phyloP scores from a whole-genome alignment of 495 filamentous ascomycete species.

The Aspergillus biplanus region DNA sequence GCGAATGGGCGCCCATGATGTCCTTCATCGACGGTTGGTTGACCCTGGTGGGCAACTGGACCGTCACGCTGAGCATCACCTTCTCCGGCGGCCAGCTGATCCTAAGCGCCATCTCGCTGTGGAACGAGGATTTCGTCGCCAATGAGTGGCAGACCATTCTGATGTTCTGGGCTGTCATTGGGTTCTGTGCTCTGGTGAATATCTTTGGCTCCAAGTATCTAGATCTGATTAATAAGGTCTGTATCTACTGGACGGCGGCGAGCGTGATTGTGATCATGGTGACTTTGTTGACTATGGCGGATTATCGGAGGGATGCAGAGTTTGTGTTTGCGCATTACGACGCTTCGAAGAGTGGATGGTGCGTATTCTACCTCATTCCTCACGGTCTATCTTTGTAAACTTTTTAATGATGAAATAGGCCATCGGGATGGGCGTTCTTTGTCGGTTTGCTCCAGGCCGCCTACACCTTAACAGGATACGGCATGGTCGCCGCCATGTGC shows the following conservation, averaged over 20 bases:
- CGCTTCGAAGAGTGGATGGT: conserved; percentile 59
- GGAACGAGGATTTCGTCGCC: conserved; percentile 63
- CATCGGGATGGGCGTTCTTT: conserved; percentile 65
- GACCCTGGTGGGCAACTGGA: conserved; percentile 73
- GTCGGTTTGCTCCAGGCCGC: conserved; percentile 64
- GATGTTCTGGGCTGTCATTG: conserved; percentile 67
- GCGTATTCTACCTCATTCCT: conserved; percentile 13
- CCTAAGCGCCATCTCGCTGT: conserved; percentile 62
- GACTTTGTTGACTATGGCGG: conserved; percentile 60
- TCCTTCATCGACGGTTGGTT: conserved; percentile 78
- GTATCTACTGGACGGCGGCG: conserved; percentile 66
- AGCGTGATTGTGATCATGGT: conserved; percentile 65
- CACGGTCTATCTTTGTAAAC: background rate
- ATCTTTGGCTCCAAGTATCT: conserved; percentile 60
- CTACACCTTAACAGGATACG: conserved; percentile 64
- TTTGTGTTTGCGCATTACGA: conserved; percentile 69
- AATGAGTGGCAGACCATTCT: conserved; percentile 66
- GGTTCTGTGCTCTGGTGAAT: conserved; percentile 60
- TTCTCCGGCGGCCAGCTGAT: conserved; percentile 62
- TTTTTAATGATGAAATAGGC: conserved; percentile 33
- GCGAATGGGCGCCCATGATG: conserved; percentile 63
- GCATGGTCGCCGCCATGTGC: conserved; percentile 61
- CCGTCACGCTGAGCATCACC: conserved; percentile 52
- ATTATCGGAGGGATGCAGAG: conserved; percentile 50
- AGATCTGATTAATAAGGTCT: conserved; percentile 68